Base-by-base conservation (phyloP, 1,139 yeast genomes). In the Suhomyces panamericanus region DNA sequence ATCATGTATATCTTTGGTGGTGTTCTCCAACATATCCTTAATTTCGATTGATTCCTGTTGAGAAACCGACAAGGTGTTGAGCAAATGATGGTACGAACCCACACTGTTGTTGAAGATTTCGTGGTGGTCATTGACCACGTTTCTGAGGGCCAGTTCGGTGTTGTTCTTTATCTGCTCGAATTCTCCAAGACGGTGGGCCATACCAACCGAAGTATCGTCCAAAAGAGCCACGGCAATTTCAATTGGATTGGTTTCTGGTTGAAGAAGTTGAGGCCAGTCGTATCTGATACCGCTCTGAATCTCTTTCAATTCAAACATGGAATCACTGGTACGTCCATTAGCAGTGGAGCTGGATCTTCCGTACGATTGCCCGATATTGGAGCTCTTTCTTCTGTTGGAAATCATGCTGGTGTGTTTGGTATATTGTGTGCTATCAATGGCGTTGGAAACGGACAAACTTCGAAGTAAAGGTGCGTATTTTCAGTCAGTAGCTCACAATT, bases 171-270 rank as follows among this genome's bases (percentile, higher is more conserved):
- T 58, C 43, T 71, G 73, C 38, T 72, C 64, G 53, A 87, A 87
- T 42, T 84, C 87, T 0, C 73, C 70, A 46, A 75, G 73, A 50
- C 84, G 79, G 57, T 85, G 85, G 1, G 96, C 95, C 57, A 87
- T 67, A 0, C 98, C 98, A 28, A 90, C 95, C 1, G 96, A 87
- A 3, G 95, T 83, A 54, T 83, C 85, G 62, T 91, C 97, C 54
- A 89, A 70, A 48, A 91, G 70, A 0, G 93, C 81, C 38, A 91
- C 72, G 0, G 96, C 96, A 45, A 85, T 72, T 56, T 89, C 96
- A 35, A 91, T 73, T 1, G 96, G 96, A 60, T 88, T 89, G 42
- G 95, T 74, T 48, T 73, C 51, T 14, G 49, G 49, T 13, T 47
- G 50, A 35, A 56, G 52, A 27, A 60, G 54, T 43, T 69, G 75